A percentile compares a stretch with the other conserved stretches of the same genome.
Conservation (phyloP, 1,139 yeast genomes). For the Diutina siamensis region DNA sequence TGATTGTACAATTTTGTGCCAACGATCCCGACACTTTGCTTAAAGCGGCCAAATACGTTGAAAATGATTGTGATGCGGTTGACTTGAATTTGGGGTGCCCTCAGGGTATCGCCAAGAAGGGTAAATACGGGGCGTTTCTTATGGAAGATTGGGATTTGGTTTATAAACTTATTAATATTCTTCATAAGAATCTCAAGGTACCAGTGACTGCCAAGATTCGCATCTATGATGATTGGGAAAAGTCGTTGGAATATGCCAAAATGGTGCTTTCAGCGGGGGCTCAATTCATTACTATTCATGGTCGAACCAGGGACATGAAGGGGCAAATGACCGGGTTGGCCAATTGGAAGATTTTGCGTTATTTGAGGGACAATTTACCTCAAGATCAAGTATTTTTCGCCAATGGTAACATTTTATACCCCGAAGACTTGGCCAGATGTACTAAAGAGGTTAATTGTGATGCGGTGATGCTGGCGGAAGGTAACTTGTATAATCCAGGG, state of each 20-base stretch:
- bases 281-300: constrained; percentile 88
- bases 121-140: constrained; percentile 87
- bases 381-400: constrained; percentile 80
- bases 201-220: constrained; percentile 97
- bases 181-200: constrained; percentile 62
- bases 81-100: constrained; percentile 96
- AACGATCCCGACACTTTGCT: constrained; percentile 80
- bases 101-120: constrained; percentile 91
- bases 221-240: constrained; percentile 75
- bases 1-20: constrained; percentile 91
- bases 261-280: constrained; percentile 95
- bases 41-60: constrained; percentile 72
- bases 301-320: constrained; percentile 93
- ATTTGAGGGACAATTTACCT: constrained; percentile 71
- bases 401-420: constrained; percentile 84
- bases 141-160: constrained; percentile 97
- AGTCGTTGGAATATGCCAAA: constrained; percentile 76
- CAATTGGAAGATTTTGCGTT: constrained; percentile 74
- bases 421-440: constrained; percentile 68
- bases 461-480: constrained; percentile 97
- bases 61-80: constrained; percentile 85
- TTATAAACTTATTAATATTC: constrained; percentile 51
- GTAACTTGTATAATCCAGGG: constrained; percentile 88
- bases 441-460: constrained; percentile 55
- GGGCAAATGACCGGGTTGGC: constrained; percentile 95